Evolutionary conservation across 768 basidiomycete species (phyloP), one percentile per base, ranked within the genome.

Genomic region (Amanita subjunquillea): DNA sequence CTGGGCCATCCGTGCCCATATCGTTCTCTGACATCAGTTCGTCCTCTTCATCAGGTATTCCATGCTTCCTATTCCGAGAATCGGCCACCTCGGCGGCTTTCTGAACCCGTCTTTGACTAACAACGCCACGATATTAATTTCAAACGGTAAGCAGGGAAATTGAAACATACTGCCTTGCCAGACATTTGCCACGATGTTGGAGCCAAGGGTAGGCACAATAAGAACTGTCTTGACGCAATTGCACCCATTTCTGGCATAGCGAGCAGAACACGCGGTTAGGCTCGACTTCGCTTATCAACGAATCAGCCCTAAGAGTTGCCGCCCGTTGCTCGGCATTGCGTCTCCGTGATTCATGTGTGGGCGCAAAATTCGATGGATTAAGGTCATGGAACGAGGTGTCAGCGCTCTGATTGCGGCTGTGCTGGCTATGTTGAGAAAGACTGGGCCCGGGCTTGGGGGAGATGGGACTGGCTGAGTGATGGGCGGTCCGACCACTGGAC

Each of bases 121-220:
- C 2, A 13, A 44, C 12, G n/a, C n/a, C 12, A 20, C n/a, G 7
- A 39, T 17, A 45, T 52, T 52, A 52, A 42, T 42, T 15, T 37
- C 15, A 37, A 36, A 41, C 15, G 41, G 30, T 42, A 45, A 37
- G 37, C 30, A 42, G 22, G 20, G 42, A 56, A 48, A 41, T n/a
- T 54, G 41, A 45, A 53, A 55, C 81, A 62, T 63, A 88, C 86
- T 80, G 74, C 60, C 85, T 67, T n/a, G 79, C 76, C 42, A 86
- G 63, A 69, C 87, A 89, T 65, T 87, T 90, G 23, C 73, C 77
- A 17, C 84, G 77, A 64, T 90, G 87, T 67, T 86, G 84, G 54
- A 81, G 62, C 87, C 87, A 90, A 37, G 87, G 87, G 62, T 88
- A 87, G 49, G 87, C 83, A 57, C 87, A 90, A 63, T 83, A 90